Percentiles rank a stretch among this genome's conserved stretches.
phyloP scores from a whole-genome alignment of 768 basidiomycete genomes.

The Mycena alexandri region DNA sequence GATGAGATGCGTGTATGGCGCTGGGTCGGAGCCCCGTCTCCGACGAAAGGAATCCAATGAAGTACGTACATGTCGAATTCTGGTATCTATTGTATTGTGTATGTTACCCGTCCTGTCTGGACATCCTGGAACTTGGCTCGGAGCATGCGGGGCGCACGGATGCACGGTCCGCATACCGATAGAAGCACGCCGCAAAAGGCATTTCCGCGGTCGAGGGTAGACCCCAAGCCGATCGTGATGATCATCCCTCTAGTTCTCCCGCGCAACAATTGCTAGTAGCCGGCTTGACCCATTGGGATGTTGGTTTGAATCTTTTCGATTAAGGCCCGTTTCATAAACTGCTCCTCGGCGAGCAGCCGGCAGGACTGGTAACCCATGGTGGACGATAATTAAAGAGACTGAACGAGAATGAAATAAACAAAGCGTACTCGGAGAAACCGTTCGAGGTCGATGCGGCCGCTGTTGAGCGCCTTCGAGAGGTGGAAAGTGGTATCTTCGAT shows the following conservation, averaged over 20 bases:
- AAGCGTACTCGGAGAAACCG: conserved; percentile 87
- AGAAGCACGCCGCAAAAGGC: conserved; percentile 28
- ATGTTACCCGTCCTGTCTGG: not conserved
- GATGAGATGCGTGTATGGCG: conserved; percentile 93
- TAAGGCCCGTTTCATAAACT: conserved; percentile 96
- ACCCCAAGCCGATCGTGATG: conserved; percentile 2
- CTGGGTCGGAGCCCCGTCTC: conserved; percentile 75
- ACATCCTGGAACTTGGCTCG: not conserved
- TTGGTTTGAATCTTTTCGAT: conserved; percentile 88
- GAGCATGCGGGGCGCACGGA: too few relatives aligned
- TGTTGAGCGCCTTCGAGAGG: conserved; percentile 91
- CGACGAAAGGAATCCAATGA: conserved; percentile 10
- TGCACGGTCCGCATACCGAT: not conserved
- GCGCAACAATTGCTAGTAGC: conserved; percentile 22
- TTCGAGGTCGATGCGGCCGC: conserved; percentile 93
- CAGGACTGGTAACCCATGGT: conserved; percentile 65
- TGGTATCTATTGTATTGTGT: conserved; percentile 19
- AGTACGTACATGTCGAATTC: not conserved
- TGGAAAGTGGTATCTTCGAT: conserved; percentile 99
- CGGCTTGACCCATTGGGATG: conserved; percentile 62
- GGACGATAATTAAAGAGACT: conserved; percentile 7
- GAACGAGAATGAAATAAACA: conserved; percentile 30
- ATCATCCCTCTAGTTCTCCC: too few relatives aligned
- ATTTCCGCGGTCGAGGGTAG: conserved; percentile 17
- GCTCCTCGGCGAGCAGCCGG: conserved; percentile 91